These are phyloP conservation scores for Conidiobolus incongruus DNA, from an alignment of 371 early-diverging fungal species.

Conservation along the genomic window DNA sequence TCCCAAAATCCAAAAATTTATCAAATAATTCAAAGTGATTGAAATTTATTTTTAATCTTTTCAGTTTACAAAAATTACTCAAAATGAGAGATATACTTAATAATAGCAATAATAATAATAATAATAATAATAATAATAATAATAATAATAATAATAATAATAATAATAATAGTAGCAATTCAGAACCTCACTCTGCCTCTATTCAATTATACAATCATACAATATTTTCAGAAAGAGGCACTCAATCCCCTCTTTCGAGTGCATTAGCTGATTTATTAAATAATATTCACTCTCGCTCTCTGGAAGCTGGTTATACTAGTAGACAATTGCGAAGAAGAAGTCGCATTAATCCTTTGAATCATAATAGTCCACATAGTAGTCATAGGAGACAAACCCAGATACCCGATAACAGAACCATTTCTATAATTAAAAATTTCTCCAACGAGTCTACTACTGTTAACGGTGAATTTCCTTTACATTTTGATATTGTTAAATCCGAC, in stretches of 20 bases:
- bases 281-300: neutral
- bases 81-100: too few species aligned
- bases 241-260: slow-evolving; percentile 1
- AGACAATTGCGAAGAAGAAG: neutral
- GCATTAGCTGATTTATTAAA: neutral
- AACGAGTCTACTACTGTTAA: neutral
- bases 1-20: too few species aligned
- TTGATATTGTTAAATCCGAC: slow-evolving; percentile 1
- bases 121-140: too few species aligned
- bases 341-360: neutral
- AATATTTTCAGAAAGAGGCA: too few species aligned
- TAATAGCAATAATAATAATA: too few species aligned
- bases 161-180: too few species aligned
- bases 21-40: too few species aligned
- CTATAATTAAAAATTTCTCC: neutral
- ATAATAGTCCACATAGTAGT: neutral
- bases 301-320: neutral
- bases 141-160: too few species aligned
- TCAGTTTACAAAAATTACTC: too few species aligned
- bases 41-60: too few species aligned
- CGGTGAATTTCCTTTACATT: neutral
- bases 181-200: too few species aligned
- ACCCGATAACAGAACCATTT: neutral
- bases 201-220: too few species aligned
- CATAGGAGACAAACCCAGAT: neutral